Conservation (phyloP, 2,329 filamentous ascomycete genomes). For the Verticillium nonalfalfae region DNA sequence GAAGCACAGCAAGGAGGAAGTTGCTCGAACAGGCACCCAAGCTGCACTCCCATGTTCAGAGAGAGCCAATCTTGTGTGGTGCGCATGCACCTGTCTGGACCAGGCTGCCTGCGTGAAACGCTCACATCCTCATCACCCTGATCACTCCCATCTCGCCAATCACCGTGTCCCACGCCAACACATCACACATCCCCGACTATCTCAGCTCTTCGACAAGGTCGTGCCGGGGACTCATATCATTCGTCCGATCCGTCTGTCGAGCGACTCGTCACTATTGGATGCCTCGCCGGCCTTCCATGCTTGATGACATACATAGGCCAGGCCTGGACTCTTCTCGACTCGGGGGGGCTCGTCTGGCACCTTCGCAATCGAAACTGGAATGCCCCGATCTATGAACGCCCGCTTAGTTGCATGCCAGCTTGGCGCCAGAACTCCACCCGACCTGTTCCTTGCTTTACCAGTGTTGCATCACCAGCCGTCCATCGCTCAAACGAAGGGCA, state of each 20-base stretch:
- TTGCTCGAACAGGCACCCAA: too few species aligned
- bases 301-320: neutral
- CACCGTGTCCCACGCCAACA: neutral
- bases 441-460: neutral
- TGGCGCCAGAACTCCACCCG: neutral
- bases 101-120: neutral
- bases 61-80: neutral
- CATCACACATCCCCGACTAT: neutral
- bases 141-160: neutral
- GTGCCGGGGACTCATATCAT: neutral
- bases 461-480: neutral
- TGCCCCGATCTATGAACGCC: neutral
- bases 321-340: neutral
- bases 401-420: neutral
- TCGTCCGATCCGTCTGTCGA: neutral
- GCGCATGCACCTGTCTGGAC: neutral
- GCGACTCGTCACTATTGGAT: neutral
- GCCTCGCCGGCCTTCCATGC: neutral
- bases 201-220: neutral
- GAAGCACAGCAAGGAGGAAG: too few species aligned
- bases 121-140: neutral
- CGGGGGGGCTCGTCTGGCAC: neutral
- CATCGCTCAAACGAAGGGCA: slow-evolving; percentile 24
- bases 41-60: too few species aligned
- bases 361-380: neutral